Percentiles rank a stretch among this genome's conserved stretches.
Conservation (phyloP, 306 rosid genomes). For the Canavalia ensiformis region DNA sequence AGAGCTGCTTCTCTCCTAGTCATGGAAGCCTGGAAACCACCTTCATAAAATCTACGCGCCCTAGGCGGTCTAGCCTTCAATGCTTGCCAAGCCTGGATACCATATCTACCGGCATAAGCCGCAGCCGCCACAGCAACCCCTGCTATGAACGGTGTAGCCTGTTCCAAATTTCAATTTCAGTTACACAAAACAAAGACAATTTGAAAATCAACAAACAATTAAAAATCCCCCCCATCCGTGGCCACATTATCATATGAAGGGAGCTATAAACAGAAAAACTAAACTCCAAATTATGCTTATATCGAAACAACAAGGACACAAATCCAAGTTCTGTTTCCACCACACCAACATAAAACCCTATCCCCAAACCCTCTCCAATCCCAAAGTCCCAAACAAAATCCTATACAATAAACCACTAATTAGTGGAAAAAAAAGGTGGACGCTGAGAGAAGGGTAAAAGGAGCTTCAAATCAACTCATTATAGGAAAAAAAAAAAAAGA, state of each 20-base stretch:
- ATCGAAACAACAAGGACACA: neutral
- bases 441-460: neutral
- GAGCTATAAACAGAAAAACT: neutral
- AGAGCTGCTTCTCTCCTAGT: constrained; percentile 83
- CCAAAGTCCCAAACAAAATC: neutral
- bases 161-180: constrained; percentile 48
- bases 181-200: constrained; percentile 12
- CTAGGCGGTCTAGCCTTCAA: constrained; percentile 63
- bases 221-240: neutral
- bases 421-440: neutral
- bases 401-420: constrained; percentile 6
- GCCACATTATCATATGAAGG: neutral
- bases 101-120: constrained; percentile 78
- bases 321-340: neutral
- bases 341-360: neutral
- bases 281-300: neutral
- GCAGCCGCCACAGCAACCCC: constrained; percentile 85
- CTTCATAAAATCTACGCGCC: constrained; percentile 78
- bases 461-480: neutral
- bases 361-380: neutral
- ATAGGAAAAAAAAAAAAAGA: neutral
- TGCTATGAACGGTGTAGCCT: constrained; percentile 72
- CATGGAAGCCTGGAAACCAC: constrained; percentile 85
- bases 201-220: constrained; percentile 8
- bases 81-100: constrained; percentile 88